Evolutionary conservation across 768 basidiomycete genomes (phyloP).

Genomic region (Pulveroboletus sp.): DNA sequence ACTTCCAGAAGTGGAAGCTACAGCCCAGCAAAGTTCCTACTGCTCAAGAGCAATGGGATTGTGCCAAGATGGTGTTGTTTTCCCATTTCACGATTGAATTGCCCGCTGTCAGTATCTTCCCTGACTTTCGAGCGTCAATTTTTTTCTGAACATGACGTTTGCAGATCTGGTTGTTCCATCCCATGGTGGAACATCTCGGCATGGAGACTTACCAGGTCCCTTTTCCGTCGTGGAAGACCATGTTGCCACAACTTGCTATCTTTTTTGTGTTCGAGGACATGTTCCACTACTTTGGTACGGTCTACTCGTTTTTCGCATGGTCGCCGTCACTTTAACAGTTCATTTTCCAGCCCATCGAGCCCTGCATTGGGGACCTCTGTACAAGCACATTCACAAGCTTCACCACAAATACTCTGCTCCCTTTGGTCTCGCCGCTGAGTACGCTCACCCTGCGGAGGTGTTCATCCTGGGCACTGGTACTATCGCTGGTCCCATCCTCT

Average conservation of each 20-base stretch:
- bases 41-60: slow-evolving; percentile 84
- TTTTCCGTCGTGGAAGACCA: slow-evolving; percentile 67
- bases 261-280: slow-evolving; percentile 97
- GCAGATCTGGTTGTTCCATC: slow-evolving; percentile 90
- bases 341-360: slow-evolving; percentile 69
- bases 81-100: slow-evolving; percentile 96
- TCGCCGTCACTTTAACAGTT: not conserved
- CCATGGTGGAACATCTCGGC: slow-evolving; percentile 79
- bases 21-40: slow-evolving; percentile 85
- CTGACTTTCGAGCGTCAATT: too few species aligned
- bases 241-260: slow-evolving; percentile 72
- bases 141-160: not conserved
- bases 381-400: slow-evolving; percentile 93
- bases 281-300: slow-evolving; percentile 83
- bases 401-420: slow-evolving; percentile 98
- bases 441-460: slow-evolving; percentile 95
- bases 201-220: slow-evolving; percentile 94
- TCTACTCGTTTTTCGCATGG: not conserved
- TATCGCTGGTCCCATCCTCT: slow-evolving; percentile 82
- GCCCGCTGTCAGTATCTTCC: slow-evolving; percentile 59
- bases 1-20: slow-evolving; percentile 91
- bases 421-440: slow-evolving; percentile 96
- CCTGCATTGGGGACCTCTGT: slow-evolving; percentile 78
- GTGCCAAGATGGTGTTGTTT: slow-evolving; percentile 89
- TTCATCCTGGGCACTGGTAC: slow-evolving; percentile 93